Evolutionary conservation across 2,329 filamentous ascomycete species (phyloP).

Genomic region (Monilinia fructicola): DNA sequence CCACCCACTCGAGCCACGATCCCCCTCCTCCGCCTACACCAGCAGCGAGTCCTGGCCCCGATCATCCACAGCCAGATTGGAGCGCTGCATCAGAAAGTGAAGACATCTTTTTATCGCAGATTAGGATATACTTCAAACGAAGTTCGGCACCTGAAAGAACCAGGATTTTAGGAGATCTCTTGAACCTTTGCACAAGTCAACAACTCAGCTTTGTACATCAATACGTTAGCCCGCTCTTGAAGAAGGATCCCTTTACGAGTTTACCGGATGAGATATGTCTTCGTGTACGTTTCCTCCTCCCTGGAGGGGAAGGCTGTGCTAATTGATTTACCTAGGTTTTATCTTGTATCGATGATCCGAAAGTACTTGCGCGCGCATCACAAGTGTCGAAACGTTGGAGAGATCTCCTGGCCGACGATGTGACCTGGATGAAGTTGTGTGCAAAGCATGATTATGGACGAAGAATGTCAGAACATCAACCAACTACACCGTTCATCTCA

Average conservation of each 20-base stretch:
- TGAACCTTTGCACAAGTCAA: constrained; percentile 93
- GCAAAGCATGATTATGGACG: constrained; percentile 88
- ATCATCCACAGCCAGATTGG: constrained; percentile 67
- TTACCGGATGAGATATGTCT: constrained; percentile 92
- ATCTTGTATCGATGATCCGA: constrained; percentile 95
- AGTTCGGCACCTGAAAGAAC: constrained; percentile 75
- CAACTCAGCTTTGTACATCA: constrained; percentile 94
- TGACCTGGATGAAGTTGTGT: constrained; percentile 97
- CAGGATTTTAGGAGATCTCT: constrained; percentile 78
- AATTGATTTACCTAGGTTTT: constrained; percentile 62
- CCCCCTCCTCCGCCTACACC: constrained; percentile 65
- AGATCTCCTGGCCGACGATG: constrained; percentile 90
- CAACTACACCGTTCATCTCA: constrained; percentile 29
- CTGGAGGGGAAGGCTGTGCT: neutral
- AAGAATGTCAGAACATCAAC: constrained; percentile 47
- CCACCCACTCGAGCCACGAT: constrained; percentile 41
- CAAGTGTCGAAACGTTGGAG: constrained; percentile 96
- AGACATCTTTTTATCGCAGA: constrained; percentile 76
- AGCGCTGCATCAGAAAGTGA: constrained; percentile 76
- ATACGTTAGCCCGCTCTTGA: constrained; percentile 89
- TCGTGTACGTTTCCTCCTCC: constrained; percentile 57
- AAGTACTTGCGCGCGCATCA: constrained; percentile 86
- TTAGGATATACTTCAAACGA: constrained; percentile 76
- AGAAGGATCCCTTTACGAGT: constrained; percentile 92
- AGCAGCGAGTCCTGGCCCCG: constrained; percentile 63